Percentiles rank a stretch among this genome's conserved stretches.
Conservation (phyloP, 495 filamentous ascomycete genomes). For the Neurospora sp. region DNA sequence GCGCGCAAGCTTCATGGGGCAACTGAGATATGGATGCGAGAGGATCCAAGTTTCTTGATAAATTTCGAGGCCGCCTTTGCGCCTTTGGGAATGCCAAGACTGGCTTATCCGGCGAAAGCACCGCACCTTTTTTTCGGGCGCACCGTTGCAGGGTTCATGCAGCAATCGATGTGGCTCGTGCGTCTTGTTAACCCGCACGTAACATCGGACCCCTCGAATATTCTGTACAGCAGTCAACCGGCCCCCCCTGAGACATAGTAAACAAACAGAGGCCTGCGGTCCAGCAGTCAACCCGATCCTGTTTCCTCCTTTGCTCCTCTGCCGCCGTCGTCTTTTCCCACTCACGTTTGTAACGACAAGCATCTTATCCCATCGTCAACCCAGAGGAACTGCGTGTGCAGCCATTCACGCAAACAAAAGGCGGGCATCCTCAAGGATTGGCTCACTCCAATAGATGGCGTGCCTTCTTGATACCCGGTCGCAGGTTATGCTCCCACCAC, state of each 20-base stretch:
- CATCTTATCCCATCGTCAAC: neutral
- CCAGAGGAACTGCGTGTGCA: neutral
- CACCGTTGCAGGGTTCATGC: neutral
- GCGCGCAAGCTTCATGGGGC: neutral
- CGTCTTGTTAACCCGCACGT: neutral
- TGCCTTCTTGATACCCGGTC: slow-evolving; percentile 6
- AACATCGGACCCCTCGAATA: neutral
- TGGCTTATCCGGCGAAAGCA: neutral
- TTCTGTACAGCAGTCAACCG: neutral
- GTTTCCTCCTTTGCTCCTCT: neutral
- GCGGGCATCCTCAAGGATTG: neutral
- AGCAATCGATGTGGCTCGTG: neutral
- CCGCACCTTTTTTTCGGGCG: neutral
- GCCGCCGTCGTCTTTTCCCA: neutral
- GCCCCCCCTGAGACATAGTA: neutral
- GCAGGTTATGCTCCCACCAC: slow-evolving; percentile 38
- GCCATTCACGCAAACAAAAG: neutral
- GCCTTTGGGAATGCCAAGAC: neutral
- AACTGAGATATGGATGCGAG: neutral
- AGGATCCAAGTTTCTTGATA: neutral
- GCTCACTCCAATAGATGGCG: neutral
- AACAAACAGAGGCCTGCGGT: neutral
- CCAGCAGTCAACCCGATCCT: neutral
- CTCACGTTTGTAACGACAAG: neutral
- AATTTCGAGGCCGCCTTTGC: neutral